phyloP scores from a whole-genome alignment of 306 rosid genomes.

The Benincasa hispida region DNA sequence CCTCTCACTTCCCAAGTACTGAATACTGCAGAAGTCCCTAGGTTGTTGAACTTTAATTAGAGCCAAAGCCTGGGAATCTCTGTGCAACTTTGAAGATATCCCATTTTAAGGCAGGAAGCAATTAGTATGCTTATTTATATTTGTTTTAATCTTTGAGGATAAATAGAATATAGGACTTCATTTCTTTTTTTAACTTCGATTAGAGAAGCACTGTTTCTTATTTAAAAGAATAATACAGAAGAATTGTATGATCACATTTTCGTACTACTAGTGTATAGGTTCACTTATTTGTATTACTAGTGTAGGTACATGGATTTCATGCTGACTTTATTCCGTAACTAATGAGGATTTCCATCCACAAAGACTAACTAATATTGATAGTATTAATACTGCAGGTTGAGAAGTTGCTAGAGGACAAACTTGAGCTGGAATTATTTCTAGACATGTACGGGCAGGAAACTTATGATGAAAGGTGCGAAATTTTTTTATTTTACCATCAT shows the following conservation, averaged over 20 bases:
- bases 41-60: neutral
- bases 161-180: neutral
- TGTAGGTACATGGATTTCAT: neutral
- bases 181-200: neutral
- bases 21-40: neutral
- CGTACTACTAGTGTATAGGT: neutral
- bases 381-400: constrained; percentile 43
- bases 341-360: neutral
- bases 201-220: too few species aligned
- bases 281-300: neutral
- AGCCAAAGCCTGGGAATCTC: neutral
- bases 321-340: neutral
- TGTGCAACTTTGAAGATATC: neutral
- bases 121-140: neutral
- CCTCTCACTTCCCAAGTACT: neutral
- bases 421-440: constrained; percentile 51
- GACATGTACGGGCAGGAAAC: constrained; percentile 70
- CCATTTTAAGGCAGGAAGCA: neutral
- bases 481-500: neutral
- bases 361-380: neutral
- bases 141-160: neutral
- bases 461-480: constrained; percentile 56
- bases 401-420: constrained; percentile 51
- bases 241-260: neutral
- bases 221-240: neutral